A percentile compares a stretch with the other conserved stretches of the same genome.
Evolutionary conservation across 768 basidiomycete genomes (phyloP).

Genomic region (Serendipita indica): DNA sequence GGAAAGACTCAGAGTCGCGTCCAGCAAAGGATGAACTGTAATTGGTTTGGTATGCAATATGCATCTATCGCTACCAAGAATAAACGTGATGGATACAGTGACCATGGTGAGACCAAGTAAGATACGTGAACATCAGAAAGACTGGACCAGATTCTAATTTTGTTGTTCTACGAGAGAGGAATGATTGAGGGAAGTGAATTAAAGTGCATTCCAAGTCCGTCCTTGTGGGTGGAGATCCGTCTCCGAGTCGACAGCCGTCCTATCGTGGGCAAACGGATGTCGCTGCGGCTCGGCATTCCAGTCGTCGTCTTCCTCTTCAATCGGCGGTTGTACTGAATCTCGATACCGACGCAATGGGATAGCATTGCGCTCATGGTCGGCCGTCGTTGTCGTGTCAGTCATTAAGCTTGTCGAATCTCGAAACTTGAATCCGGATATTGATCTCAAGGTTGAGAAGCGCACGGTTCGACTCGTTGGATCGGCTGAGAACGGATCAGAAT

Average conservation of each 20-base stretch:
- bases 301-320: not conserved
- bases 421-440: not conserved
- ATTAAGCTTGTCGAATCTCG: not conserved
- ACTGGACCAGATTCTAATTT: too few species aligned
- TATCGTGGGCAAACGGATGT: too few species aligned
- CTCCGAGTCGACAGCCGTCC: too few species aligned
- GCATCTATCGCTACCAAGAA: too few species aligned
- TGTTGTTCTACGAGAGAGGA: too few species aligned
- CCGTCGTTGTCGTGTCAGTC: not conserved
- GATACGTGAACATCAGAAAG: too few species aligned
- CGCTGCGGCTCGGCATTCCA: not conserved
- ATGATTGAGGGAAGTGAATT: too few species aligned
- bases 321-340: not conserved
- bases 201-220: too few species aligned
- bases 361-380: not conserved
- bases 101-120: too few species aligned
- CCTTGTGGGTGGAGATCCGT: too few species aligned
- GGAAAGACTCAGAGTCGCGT: constrained; percentile 17
- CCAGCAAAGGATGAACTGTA: not conserved
- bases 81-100: too few species aligned
- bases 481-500: not conserved
- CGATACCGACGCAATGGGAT: not conserved
- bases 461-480: not conserved
- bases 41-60: too few species aligned
- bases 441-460: not conserved